A percentile compares a stretch with the other conserved stretches of the same genome.
Evolutionary conservation across 225 moss, liverwort and hornwort species (phyloP).

Genomic region (Physcomitrium patens): DNA sequence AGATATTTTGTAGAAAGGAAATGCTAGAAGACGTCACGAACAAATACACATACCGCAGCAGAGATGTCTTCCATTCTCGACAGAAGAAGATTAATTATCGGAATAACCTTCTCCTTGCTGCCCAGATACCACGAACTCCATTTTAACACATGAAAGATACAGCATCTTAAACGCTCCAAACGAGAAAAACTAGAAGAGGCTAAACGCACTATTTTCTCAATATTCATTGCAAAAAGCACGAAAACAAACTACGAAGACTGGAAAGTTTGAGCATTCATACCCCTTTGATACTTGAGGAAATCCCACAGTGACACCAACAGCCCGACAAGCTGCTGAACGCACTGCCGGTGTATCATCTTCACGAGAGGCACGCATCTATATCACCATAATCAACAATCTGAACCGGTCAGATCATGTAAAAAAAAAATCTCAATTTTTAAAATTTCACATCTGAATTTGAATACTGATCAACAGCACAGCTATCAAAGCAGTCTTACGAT

Average conservation of each 20-base stretch:
- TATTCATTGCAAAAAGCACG: background rate
- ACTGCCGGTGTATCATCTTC: constrained; percentile 89
- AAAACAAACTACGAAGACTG: constrained; percentile 9
- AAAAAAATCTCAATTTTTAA: no score
- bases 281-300: constrained; percentile 83
- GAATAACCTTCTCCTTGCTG: constrained; percentile 76
- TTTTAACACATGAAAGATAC: constrained; percentile 14
- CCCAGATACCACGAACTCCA: constrained; percentile 31
- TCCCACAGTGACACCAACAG: constrained; percentile 94
- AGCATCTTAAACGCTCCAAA: background rate
- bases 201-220: background rate
- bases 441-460: constrained; percentile 10
- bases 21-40: constrained; percentile 18
- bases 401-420: no score
- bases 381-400: constrained; percentile 12
- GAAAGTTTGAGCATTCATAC: constrained; percentile 40
- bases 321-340: constrained; percentile 92
- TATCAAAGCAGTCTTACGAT: background rate
- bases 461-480: constrained; percentile 16
- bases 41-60: constrained; percentile 65
- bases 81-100: constrained; percentile 68
- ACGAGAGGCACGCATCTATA: constrained; percentile 80
- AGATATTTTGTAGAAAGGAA: constrained; percentile 15
- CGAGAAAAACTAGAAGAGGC: constrained; percentile 3
- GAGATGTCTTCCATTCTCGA: constrained; percentile 70